Conservation (phyloP, 2,329 filamentous ascomycete genomes). For the Cytospora paraplurivora region DNA sequence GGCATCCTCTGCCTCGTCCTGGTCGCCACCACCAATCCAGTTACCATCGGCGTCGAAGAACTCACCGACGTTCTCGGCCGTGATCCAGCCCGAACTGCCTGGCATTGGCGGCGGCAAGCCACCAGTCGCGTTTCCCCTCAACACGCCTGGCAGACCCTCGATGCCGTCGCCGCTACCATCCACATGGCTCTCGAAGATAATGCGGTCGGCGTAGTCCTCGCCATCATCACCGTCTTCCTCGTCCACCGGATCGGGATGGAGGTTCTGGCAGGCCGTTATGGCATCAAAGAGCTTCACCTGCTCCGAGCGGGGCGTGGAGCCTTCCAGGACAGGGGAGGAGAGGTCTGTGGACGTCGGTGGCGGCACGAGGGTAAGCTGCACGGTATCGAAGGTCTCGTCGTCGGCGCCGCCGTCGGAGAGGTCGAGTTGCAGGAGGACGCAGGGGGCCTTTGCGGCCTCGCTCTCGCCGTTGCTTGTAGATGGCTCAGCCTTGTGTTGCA, state of each 20-base stretch:
- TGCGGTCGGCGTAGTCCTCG: constrained; percentile 55
- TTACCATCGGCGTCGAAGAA: constrained; percentile 82
- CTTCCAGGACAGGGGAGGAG: constrained; percentile 30
- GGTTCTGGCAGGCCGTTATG: constrained; percentile 72
- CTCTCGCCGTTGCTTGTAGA: constrained; percentile 2
- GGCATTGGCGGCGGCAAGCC: constrained; percentile 68
- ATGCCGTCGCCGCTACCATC: constrained; percentile 58
- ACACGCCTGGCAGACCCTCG: constrained; percentile 59
- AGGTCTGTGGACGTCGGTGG: constrained; percentile 30
- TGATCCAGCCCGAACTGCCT: constrained; percentile 82
- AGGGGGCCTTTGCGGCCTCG: constrained; percentile 42
- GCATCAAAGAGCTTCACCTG: constrained; percentile 64
- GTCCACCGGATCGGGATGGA: constrained; percentile 70
- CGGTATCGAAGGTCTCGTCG: constrained; percentile 63
- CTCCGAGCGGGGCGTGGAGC: constrained; percentile 35
- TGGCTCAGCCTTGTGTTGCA: constrained; percentile 56
- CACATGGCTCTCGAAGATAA: constrained; percentile 62
- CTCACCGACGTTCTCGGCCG: constrained; percentile 84
- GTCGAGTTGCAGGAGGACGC: constrained; percentile 70
- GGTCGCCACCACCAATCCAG: constrained; percentile 58
- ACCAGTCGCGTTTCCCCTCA: constrained; percentile 50
- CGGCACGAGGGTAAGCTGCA: constrained; percentile 70
- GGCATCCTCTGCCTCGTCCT: constrained; percentile 42
- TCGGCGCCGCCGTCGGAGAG: constrained; percentile 61
- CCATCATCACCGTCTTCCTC: constrained; percentile 61